Evolutionary conservation across 768 basidiomycete genomes (phyloP).

Genomic region (Calocera cornea): DNA sequence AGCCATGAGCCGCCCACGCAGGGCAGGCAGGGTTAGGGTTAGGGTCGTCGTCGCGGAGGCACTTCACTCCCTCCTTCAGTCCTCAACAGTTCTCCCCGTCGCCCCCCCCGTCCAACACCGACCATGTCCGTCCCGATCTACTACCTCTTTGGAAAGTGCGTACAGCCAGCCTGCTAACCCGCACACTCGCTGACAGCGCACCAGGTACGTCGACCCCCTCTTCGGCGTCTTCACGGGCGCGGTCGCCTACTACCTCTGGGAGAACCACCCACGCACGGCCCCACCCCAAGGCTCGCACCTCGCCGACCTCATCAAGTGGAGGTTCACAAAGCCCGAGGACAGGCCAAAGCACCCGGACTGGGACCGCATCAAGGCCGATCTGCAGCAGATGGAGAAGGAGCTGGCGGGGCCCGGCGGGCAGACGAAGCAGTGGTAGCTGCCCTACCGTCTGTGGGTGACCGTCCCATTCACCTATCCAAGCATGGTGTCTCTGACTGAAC

Average conservation of each 20-base stretch:
- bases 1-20: too few species aligned
- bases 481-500: not conserved
- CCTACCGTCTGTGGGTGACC: too few species aligned
- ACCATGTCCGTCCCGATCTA: not conserved
- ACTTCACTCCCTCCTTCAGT: too few species aligned
- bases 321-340: conserved; percentile 33
- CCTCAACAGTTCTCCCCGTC: too few species aligned
- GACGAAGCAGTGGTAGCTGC: not conserved
- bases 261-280: conserved; percentile 63
- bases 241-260: conserved; percentile 67
- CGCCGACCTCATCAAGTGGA: conserved; percentile 47
- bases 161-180: not conserved
- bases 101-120: not conserved
- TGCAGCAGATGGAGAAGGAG: not conserved
- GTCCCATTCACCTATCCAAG: not conserved
- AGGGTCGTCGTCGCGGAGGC: too few species aligned
- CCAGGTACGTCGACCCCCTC: conserved; percentile 41
- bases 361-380: not conserved
- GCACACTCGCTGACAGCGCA: not conserved
- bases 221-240: conserved; percentile 67
- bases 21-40: too few species aligned
- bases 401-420: not conserved
- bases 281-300: conserved; percentile 44
- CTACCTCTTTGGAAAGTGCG: not conserved
- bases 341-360: not conserved